Base-by-base conservation (phyloP, 192 early-diverging fungal species). In the Chytriomyces sp. region DNA sequence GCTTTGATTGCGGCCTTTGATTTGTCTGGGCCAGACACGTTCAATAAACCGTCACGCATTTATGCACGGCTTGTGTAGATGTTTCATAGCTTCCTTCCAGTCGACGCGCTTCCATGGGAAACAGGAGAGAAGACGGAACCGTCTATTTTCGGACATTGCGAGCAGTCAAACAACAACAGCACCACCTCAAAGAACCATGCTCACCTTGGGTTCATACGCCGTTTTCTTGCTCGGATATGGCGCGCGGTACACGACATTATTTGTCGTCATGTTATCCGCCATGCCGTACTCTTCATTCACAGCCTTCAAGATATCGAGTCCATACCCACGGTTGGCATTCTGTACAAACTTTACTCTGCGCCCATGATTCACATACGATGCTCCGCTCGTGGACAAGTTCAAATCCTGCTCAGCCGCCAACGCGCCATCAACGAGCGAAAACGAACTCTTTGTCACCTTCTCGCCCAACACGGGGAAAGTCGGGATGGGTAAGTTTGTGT, bases 391-490 rank as follows among this genome's bases (percentile, higher is more conserved):
- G 28, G 74, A 73, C 66, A 64, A 45, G n/a, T 23, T 16, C 62
- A 59, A 45, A 44, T 45, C 46, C 11, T 50, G 11, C 9, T 64
- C 61, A n/a, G 16, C 43, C 35, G 35, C 35, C 35, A 35, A 2
- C 0, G 35, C 35, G 35, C 35, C 35, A n/a, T 82, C 64, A 59
- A 69, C 78, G 18, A 84, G 71, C 13, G 64, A 43, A 60, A 84
- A 82, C 35, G 28, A 79, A 20, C 63, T 74, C 24, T 62, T 16
- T 8, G 83, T 84, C 20, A 84, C 77, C 64, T 78, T 79, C n/a
- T 61, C 83, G 3, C 83, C 83, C n/a, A 76, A 61, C 16, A 84
- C 50, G 6, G 83, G 83, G 63, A 82, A 81, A 1, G 78, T 81
- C 1, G 76, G 65, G 64, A 82, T 77, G 46, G 77, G 64, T 47